Evolutionary conservation across 768 basidiomycete species (phyloP).

Genomic region (Trametes punicea): DNA sequence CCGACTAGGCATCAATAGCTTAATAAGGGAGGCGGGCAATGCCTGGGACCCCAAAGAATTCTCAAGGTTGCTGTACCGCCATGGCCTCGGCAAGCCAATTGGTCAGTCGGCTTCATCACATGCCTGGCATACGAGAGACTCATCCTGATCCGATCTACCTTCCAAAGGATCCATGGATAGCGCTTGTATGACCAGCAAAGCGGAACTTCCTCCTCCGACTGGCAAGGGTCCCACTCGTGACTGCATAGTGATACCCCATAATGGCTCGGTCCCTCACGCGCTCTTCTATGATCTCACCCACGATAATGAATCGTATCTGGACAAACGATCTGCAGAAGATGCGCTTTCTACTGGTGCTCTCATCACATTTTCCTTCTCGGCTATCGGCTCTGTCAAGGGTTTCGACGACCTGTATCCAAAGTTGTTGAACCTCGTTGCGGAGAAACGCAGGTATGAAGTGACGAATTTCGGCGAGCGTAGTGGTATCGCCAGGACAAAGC

Average conservation of each 20-base stretch:
- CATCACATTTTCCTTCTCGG: slow-evolving; percentile 86
- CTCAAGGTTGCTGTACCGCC: slow-evolving; percentile 82
- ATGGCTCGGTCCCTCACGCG: slow-evolving; percentile 88
- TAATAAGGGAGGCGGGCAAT: slow-evolving; percentile 95
- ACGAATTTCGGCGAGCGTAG: slow-evolving; percentile 43
- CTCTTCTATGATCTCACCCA: slow-evolving; percentile 95
- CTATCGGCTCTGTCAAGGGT: slow-evolving; percentile 91
- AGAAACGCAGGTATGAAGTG: slow-evolving; percentile 76
- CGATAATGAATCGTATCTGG: slow-evolving; percentile 89
- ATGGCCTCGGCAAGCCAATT: slow-evolving; percentile 91
- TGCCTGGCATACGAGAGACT: too few species aligned
- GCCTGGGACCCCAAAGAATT: slow-evolving; percentile 87
- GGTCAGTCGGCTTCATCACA: slow-evolving; percentile 46
- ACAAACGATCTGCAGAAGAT: slow-evolving; percentile 93
- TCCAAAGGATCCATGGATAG: slow-evolving; percentile 85
- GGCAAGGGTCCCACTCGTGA: slow-evolving; percentile 75
- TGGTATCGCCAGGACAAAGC: slow-evolving; percentile 40
- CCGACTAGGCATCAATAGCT: slow-evolving; percentile 87
- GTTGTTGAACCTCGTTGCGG: slow-evolving; percentile 83
- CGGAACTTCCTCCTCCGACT: slow-evolving; percentile 78
- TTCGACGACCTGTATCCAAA: slow-evolving; percentile 98
- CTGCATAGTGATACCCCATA: slow-evolving; percentile 73
- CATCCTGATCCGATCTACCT: too few species aligned
- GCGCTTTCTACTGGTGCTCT: slow-evolving; percentile 91
- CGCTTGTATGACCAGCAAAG: slow-evolving; percentile 73